Evolutionary conservation across 2,329 filamentous ascomycete species (phyloP).

Genomic region (Colletotrichum theobromicola): DNA sequence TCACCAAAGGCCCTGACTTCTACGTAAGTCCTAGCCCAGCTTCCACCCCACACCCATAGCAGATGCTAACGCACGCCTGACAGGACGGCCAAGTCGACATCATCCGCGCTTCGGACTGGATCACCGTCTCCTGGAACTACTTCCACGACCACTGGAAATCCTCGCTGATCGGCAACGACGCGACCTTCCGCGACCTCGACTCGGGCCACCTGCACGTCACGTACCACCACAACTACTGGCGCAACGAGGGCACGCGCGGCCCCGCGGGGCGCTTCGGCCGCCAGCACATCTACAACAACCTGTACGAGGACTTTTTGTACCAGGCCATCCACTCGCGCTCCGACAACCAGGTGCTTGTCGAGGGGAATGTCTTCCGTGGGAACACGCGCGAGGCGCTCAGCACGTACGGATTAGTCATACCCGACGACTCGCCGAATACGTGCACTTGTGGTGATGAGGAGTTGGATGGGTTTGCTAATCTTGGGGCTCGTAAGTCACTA

Average conservation of each 20-base stretch:
- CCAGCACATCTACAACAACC: constrained; percentile 55
- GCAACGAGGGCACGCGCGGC: constrained; percentile 48
- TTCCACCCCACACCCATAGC: neutral
- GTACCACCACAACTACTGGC: constrained; percentile 57
- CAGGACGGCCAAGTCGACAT: constrained; percentile 52
- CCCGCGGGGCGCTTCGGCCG: constrained; percentile 54
- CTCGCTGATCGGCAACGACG: constrained; percentile 47
- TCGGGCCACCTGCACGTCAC: constrained; percentile 50
- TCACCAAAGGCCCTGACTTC: constrained; percentile 41
- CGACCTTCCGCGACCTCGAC: constrained; percentile 43
- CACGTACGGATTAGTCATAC: constrained; percentile 61
- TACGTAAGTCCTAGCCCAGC: constrained; percentile 27
- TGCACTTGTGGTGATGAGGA: constrained; percentile 57
- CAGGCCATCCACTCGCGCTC: constrained; percentile 54
- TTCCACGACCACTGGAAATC: constrained; percentile 53
- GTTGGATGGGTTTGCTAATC: constrained; percentile 58
- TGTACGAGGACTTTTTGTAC: constrained; percentile 51
- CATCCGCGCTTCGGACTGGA: constrained; percentile 47
- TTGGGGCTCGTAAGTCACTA: constrained; percentile 51
- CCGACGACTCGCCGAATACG: constrained; percentile 58
- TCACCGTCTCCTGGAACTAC: constrained; percentile 54
- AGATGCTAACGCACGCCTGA: neutral
- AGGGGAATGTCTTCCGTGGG: constrained; percentile 52
- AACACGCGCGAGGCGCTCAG: constrained; percentile 54
- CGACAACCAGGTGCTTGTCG: constrained; percentile 54